Base-by-base conservation (phyloP, 164 flowering plant genomes). In the Tetrastigma voinierianum region DNA sequence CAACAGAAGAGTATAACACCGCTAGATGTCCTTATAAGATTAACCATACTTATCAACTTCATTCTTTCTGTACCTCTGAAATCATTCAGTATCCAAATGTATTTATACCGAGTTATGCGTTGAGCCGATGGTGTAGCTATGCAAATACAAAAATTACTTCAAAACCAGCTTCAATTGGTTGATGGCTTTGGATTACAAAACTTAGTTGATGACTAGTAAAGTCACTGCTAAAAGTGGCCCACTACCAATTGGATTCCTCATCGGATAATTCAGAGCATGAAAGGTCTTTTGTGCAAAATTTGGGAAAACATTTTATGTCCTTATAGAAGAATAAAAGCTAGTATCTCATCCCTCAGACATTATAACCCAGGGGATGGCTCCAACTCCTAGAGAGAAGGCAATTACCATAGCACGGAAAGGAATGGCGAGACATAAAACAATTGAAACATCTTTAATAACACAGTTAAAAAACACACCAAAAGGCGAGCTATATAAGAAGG, bases 331-430 rank as follows among this genome's bases (percentile, higher is more conserved):
- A 14, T 8, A 17, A n/a, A 23, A 15, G 21, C 19, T 67, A 14
- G 10, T 23, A 40, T 15, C 8, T 16, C 60, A 24, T 73, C 78
- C 85, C 85, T 82, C 83, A 54, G 85, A 79, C 85, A 82, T 77
- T 47, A 82, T 79, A 47, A 82, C 13, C 85, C 85, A 82, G 1
- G 85, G 83, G 66, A 82, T 79, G 20, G 83, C 70, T 51, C 85
- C 85, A 19, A 82, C 32, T 51, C 85, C 85, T 61, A 79, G 54
- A 60, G 83, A 75, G 65, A 72, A 79, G 23, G 63, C 2, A 64
- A 82, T 62, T 4, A 82, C 78, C 59, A 74, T 7, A 46, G 70
- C 75, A 82, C 78, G 73, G 13, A 57, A 3, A 51, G 59, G 20
- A 19, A 51, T 3, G 24, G 15, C 56, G 21, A 18, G 57, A 51